Percentiles rank a stretch among this genome's conserved stretches.
Evolutionary conservation across 176 grass and related monocot species (phyloP).

Genomic region (Triticum dicoccoides): DNA sequence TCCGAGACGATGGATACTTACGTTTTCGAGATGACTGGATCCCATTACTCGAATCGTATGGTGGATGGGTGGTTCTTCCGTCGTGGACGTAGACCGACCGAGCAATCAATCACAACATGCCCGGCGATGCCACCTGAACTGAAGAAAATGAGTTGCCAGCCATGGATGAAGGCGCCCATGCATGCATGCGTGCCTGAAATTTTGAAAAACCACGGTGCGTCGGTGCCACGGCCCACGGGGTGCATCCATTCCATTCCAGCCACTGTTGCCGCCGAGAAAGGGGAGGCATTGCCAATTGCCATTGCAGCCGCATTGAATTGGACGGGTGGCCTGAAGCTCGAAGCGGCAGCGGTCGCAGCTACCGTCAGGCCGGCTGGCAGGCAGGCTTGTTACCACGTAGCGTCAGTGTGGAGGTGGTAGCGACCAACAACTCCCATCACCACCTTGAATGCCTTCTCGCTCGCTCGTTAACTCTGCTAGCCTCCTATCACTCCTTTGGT

Average conservation of each 20-base stretch:
- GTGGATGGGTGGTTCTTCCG: neutral
- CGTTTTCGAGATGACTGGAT: neutral
- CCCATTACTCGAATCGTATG: neutral
- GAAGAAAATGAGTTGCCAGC: neutral
- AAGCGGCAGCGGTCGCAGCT: neutral
- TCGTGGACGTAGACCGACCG: neutral
- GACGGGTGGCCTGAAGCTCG: neutral
- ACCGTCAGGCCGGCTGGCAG: too few species aligned
- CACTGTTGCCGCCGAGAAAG: neutral
- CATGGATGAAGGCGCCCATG: neutral
- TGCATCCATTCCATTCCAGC: neutral
- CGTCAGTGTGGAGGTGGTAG: conserved; percentile 12
- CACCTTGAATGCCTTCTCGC: conserved; percentile 26
- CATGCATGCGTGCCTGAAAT: neutral
- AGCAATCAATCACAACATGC: neutral
- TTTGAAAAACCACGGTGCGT: neutral
- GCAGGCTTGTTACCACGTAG: neutral
- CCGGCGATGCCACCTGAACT: neutral
- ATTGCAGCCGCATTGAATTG: conserved; percentile 16
- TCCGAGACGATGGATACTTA: neutral
- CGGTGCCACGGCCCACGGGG: neutral
- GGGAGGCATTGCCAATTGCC: neutral
- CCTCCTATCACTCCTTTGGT: neutral
- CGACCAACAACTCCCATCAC: neutral
- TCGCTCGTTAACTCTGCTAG: neutral